Percentiles rank a stretch among this genome's conserved stretches.
These are phyloP conservation scores for Neurospora sp. DNA, from an alignment of 495 filamentous ascomycete genomes.

Conservation along the genomic window DNA sequence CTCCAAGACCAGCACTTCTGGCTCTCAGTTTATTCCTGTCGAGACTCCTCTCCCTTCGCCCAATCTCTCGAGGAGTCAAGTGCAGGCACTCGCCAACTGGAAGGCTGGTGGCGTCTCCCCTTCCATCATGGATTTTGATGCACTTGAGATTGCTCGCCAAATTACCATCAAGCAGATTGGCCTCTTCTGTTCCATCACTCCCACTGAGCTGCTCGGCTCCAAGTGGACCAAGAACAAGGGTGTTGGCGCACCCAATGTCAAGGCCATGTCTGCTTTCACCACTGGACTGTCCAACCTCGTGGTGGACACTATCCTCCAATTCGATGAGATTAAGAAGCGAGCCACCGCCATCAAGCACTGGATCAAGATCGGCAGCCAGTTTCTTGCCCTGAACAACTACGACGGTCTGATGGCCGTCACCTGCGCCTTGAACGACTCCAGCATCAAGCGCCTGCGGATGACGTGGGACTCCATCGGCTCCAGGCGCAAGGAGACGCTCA, in stretches of 20 bases:
- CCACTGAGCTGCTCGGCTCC: constrained; percentile 85
- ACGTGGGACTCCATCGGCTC: constrained; percentile 88
- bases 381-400: constrained; percentile 87
- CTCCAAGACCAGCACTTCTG: constrained; percentile 72
- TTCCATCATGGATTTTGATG: constrained; percentile 86
- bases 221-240: constrained; percentile 86
- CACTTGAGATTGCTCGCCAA: constrained; percentile 84
- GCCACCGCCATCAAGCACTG: constrained; percentile 92
- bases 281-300: constrained; percentile 89
- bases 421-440: constrained; percentile 82
- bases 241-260: constrained; percentile 78
- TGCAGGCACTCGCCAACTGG: constrained; percentile 61
- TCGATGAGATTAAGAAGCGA: constrained; percentile 83
- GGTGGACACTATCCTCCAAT: constrained; percentile 83
- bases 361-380: constrained; percentile 89
- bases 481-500: constrained; percentile 73
- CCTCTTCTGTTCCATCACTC: constrained; percentile 86
- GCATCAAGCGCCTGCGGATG: constrained; percentile 79
- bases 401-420: constrained; percentile 95
- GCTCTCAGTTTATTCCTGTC: constrained; percentile 54
- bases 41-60: constrained; percentile 63
- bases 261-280: constrained; percentile 86
- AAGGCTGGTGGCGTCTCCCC: constrained; percentile 58
- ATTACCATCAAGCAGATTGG: constrained; percentile 87
- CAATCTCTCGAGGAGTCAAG: constrained; percentile 63